Percentiles rank a stretch among this genome's conserved stretches.
These are phyloP conservation scores for Amanita phalloides DNA, from an alignment of 768 basidiomycete species.

Conservation along the genomic window DNA sequence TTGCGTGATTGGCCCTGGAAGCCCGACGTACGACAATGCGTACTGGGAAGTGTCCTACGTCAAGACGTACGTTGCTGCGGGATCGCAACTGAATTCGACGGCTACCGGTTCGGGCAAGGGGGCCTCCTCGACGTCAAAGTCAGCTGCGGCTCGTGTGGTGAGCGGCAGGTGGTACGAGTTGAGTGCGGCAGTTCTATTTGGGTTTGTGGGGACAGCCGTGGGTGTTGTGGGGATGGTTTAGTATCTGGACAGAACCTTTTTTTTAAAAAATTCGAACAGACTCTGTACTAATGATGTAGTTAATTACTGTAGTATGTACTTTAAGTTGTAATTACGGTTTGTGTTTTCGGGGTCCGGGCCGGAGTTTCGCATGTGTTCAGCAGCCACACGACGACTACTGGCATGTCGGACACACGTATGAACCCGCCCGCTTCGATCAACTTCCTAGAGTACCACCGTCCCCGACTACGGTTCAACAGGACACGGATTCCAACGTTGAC, in stretches of 20 bases:
- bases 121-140: background rate
- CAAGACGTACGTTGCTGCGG: slow-evolving; percentile 38
- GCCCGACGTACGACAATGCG: slow-evolving; percentile 34
- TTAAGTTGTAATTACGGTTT: too few species aligned
- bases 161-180: background rate
- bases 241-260: too few species aligned
- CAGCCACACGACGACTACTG: too few species aligned
- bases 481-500: slow-evolving; percentile 37
- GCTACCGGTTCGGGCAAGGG: background rate
- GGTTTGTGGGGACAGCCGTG: background rate
- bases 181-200: background rate
- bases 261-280: too few species aligned
- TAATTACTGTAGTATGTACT: too few species aligned
- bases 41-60: slow-evolving; percentile 54
- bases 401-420: too few species aligned
- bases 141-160: background rate
- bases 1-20: slow-evolving; percentile 37
- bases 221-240: slow-evolving; percentile 6
- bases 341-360: too few species aligned
- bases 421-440: slow-evolving; percentile 11
- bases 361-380: too few species aligned
- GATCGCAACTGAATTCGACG: slow-evolving; percentile 7
- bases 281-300: too few species aligned
- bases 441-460: slow-evolving; percentile 39
- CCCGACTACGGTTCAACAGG: slow-evolving; percentile 26